Evolutionary conservation across 352 stramenopile species (phyloP).

Genomic region (Thalassiosira allenii): DNA sequence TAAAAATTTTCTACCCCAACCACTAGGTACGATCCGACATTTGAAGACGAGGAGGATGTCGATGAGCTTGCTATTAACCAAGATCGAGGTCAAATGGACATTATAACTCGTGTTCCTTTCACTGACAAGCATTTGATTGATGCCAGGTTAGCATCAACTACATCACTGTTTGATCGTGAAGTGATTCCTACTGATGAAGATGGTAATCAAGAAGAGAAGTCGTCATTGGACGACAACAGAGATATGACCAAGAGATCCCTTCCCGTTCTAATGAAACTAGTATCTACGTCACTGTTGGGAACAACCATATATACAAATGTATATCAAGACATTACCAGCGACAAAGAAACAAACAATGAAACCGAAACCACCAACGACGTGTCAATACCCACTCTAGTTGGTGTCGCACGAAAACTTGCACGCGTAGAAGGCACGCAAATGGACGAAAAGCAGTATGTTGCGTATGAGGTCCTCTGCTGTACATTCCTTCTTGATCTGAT

Average conservation of each 20-base stretch:
- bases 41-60: background rate
- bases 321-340: background rate
- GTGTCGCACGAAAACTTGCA: slow-evolving; percentile 5
- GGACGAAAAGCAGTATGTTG: slow-evolving; percentile 22
- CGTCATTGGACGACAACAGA: background rate
- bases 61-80: background rate
- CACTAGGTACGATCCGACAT: background rate
- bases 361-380: too few species aligned
- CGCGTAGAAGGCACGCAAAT: background rate
- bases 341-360: background rate
- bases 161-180: background rate
- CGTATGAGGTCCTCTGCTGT: slow-evolving; percentile 22
- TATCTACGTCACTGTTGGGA: background rate
- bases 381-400: slow-evolving; percentile 11
- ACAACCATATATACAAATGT: background rate
- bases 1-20: background rate
- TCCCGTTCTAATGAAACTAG: background rate
- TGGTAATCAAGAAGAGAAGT: background rate
- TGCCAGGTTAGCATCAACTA: background rate
- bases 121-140: background rate
- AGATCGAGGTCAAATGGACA: background rate
- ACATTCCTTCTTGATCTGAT: slow-evolving; percentile 1
- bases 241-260: background rate
- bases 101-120: background rate
- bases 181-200: too few species aligned